Evolutionary conservation across 345 rosid genomes (phyloP).

Genomic region (Mercurialis annua): DNA sequence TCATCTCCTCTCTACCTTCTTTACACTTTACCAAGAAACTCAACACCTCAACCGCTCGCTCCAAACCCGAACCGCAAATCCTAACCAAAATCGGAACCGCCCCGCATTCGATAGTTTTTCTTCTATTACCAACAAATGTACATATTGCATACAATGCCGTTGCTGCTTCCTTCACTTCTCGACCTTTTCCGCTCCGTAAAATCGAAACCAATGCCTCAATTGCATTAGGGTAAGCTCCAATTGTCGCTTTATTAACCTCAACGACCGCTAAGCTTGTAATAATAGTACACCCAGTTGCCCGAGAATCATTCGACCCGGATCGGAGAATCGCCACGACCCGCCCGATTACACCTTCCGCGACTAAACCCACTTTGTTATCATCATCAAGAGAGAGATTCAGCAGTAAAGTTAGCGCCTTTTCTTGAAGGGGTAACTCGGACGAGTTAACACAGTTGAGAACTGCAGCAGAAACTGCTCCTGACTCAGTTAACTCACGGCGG

Average conservation of each 20-base stretch:
- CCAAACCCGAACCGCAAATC: constrained; percentile 60
- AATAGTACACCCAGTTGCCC: constrained; percentile 81
- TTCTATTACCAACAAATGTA: constrained; percentile 70
- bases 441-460: constrained; percentile 58
- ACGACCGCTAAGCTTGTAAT: constrained; percentile 90
- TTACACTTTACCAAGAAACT: constrained; percentile 75
- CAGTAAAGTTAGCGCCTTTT: constrained; percentile 75
- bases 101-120: constrained; percentile 62
- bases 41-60: constrained; percentile 87
- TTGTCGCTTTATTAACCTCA: constrained; percentile 91
- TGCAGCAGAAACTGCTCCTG: constrained; percentile 75
- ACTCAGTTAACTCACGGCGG: constrained; percentile 72
- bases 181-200: constrained; percentile 50
- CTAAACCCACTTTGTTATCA: constrained; percentile 88
- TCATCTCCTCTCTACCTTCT: constrained; percentile 86
- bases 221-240: constrained; percentile 77
- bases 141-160: constrained; percentile 85
- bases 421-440: constrained; percentile 39
- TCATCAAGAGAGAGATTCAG: constrained; percentile 89
- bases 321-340: constrained; percentile 54
- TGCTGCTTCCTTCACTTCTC: constrained; percentile 86
- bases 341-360: constrained; percentile 82
- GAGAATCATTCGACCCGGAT: constrained; percentile 55
- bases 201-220: constrained; percentile 58
- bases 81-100: constrained; percentile 61